A percentile compares a stretch with the other conserved stretches of the same genome.
phyloP scores from a whole-genome alignment of 306 rosid species.

The Begonia fuchsioides region DNA sequence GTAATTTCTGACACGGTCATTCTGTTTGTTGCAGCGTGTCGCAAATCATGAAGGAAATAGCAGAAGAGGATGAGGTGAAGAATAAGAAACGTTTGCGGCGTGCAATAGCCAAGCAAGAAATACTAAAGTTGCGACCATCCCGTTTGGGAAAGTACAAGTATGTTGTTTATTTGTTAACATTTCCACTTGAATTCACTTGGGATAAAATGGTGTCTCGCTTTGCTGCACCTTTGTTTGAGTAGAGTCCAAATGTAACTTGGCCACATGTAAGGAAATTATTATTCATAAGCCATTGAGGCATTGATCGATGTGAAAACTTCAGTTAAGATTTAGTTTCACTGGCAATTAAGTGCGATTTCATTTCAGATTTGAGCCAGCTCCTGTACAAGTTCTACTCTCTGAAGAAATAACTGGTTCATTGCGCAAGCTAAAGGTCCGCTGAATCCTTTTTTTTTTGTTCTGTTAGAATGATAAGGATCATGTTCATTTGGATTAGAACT shows the following conservation, averaged over 20 bases:
- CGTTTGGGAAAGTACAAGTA: constrained; percentile 87
- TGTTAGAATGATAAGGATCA: neutral
- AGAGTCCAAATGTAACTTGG: neutral
- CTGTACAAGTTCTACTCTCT: constrained; percentile 67
- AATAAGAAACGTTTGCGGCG: constrained; percentile 44
- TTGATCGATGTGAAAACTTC: neutral
- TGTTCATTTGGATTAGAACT: constrained; percentile 8
- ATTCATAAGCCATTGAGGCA: no score
- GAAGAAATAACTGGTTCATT: constrained; percentile 86
- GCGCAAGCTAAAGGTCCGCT: constrained; percentile 65
- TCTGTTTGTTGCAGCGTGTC: constrained; percentile 37
- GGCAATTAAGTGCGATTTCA: no score
- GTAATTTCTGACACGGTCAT: neutral
- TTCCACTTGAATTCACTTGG: neutral
- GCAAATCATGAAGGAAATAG: constrained; percentile 53
- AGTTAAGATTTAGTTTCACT: neutral
- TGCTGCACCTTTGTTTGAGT: neutral
- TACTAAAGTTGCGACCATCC: constrained; percentile 55
- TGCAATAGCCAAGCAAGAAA: constrained; percentile 58
- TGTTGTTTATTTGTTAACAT: constrained; percentile 9
- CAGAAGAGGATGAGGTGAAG: constrained; percentile 59
- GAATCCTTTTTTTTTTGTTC: neutral
- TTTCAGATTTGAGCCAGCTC: constrained; percentile 78
- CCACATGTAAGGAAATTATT: no score
- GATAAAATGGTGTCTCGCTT: neutral